Base-by-base conservation (phyloP, 2,329 filamentous ascomycete species). In the Metarhizium robertsii region DNA sequence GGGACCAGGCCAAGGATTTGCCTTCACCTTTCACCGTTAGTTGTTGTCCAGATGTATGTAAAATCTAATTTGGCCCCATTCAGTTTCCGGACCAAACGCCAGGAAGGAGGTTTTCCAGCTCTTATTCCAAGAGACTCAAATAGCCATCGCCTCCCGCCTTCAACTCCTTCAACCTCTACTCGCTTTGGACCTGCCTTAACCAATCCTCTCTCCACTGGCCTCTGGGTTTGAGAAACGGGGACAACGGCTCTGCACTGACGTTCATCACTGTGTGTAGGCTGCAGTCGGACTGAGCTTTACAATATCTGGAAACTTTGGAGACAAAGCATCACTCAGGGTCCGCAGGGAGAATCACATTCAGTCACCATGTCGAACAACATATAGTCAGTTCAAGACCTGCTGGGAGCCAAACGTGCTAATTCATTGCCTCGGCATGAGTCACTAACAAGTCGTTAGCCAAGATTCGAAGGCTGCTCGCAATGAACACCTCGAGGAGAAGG, bases 401-500 rank as follows among this genome's bases (percentile, higher is more conserved):
- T 36, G 20, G 25, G 14, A 30, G 16, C 14, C 3, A 36, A 13
- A 36, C n/a, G 20, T 32, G 34, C 49, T 46, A 29, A 53, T 40
- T 45, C 14, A 43, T 42, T 42, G 6, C 13, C n/a, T 42, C 4
- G 40, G 14, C 40, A 16, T 6, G n/a, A 16, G 30, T 58, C 16
- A 60, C 57, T 51, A 49, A 38, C 14, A 16, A 4, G 8, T 30
- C 7, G 13, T 1, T 40, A 61, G 61, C 40, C 20, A 57, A 8
- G 59, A 57, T 14, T 53, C 56, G 56, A 64, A 61, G 55, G 50
- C 51, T 53, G 52, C 7, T 42, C 55, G 50, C 32, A 55, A 58
- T 34, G 59, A 61, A 48, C 52, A 58, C 47, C 55, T 63, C 52
- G 67, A 66, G 54, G 66, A 69, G 50, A 66, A 66, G 50, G 62